Conservation (phyloP, 75 land plant genomes). For the Pinus albicaulis region DNA sequence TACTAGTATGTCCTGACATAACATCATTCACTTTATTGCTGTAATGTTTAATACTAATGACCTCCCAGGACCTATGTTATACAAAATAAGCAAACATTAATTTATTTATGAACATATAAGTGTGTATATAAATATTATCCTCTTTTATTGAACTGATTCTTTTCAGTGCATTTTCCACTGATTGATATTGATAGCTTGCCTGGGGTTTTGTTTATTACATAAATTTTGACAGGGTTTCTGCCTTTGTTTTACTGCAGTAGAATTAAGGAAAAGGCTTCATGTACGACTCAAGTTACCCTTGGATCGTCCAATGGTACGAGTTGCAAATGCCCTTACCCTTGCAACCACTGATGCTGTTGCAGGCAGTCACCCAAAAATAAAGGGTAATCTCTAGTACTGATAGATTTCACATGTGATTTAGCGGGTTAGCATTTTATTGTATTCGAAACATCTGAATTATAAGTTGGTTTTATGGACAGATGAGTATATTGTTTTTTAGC, state of each 20-base stretch:
- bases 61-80: no score
- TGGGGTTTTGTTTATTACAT: not conserved
- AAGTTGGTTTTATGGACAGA: not conserved
- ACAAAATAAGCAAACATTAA: no score
- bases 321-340: constrained; percentile 78
- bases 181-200: not conserved
- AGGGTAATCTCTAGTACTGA: not conserved
- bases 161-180: not conserved
- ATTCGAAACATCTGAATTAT: not conserved
- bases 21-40: no score
- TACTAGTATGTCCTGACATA: no score
- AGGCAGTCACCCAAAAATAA: constrained; percentile 3
- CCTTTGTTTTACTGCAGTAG: constrained; percentile 45
- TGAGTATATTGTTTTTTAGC: not conserved
- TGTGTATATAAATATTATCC: no score
- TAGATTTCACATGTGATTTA: constrained; percentile 5
- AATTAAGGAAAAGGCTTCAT: constrained; percentile 65
- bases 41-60: no score
- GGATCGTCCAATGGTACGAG: constrained; percentile 87
- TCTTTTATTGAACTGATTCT: not conserved
- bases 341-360: constrained; percentile 10
- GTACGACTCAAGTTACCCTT: constrained; percentile 71
- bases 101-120: no score
- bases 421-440: no score
- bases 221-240: not conserved